phyloP scores from a whole-genome alignment of 306 rosid species.

The Senna tora region DNA sequence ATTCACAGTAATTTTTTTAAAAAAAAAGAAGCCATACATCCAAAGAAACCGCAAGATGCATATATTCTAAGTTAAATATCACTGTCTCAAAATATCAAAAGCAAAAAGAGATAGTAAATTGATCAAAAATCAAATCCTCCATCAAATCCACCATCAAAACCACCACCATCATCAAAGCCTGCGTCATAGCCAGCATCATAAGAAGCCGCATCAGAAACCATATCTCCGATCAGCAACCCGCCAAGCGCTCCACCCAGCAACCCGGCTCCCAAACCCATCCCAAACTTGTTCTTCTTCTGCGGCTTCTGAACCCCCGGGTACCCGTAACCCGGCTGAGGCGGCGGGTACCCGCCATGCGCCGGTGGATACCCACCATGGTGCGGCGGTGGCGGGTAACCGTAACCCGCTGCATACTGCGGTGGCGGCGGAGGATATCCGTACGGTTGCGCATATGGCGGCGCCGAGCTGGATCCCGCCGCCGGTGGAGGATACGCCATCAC shows the following conservation, averaged over 20 bases:
- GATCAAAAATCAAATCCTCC: constrained; percentile 45
- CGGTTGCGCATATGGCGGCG: not conserved
- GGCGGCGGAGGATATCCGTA: constrained; percentile 22
- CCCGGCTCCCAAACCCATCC: constrained; percentile 89
- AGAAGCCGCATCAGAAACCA: constrained; percentile 61
- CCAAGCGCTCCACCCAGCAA: constrained; percentile 79
- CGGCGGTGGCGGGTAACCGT: constrained; percentile 40
- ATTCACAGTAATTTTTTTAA: too few species aligned
- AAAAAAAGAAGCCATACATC: too few species aligned
- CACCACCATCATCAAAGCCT: constrained; percentile 3
- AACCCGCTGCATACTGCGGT: constrained; percentile 25
- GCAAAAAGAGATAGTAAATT: too few species aligned
- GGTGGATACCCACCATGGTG: constrained; percentile 19
- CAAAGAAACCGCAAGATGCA: not conserved
- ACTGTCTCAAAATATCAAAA: not conserved
- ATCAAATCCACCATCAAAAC: not conserved
- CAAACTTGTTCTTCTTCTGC: constrained; percentile 58
- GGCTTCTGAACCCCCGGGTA: constrained; percentile 48
- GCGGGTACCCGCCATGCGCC: constrained; percentile 17
- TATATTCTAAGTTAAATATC: not conserved
- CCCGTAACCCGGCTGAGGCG: not conserved
- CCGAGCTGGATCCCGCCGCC: constrained; percentile 34
- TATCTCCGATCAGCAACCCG: constrained; percentile 77
- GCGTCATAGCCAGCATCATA: constrained; percentile 38
- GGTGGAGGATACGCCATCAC: constrained; percentile 34